Base-by-base conservation (phyloP, 2,329 filamentous ascomycete genomes). In the Pestalotiopsis sp. region DNA sequence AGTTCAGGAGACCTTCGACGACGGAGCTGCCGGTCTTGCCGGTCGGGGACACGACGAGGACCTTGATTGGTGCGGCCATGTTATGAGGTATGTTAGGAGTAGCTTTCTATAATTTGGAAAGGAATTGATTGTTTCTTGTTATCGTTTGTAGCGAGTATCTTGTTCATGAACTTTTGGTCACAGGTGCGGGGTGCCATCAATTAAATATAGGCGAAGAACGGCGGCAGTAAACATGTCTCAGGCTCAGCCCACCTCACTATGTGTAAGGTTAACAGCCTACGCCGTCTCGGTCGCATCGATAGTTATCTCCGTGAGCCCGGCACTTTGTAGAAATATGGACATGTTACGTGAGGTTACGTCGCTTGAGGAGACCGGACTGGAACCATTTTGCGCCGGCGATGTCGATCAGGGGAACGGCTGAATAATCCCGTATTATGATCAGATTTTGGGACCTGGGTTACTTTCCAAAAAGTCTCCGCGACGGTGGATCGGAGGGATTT, bases 31-130 rank as follows among this genome's bases (percentile, higher is more conserved):
- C 63, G 6, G 63, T 65, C 25, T 36, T 55, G 17, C 63, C 63
- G 23, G 63, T 65, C 1, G 63, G 36, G n/a, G 45, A 12, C 14
- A 65, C 49, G 49, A 65, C 63, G 31, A 65, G 45, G 12, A 65
- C 63, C 11, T 57, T 65, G 13, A 39, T 65, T 58, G 63, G 63
- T 65, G 63, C 36, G 14, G 63, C 52, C 63, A 65, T 65, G 17
- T n/a, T 65, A 13, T n/a, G 1, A 14, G 11, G 6, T 14, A 1
- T 27, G 45, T 17, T 1, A n/a, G 17, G 17, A 52, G 7, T 52
- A 52, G 45, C 23, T 9, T n/a, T 5, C 2, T 9, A n/a, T 7
- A 52, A n/a, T 0, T 52, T 14, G 13, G 6, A n/a, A n/a, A 9
- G 1, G 17, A n/a, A 2, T n/a, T 52, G 45, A 52, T 23, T 49